A percentile compares a stretch with the other conserved stretches of the same genome.
phyloP scores from a whole-genome alignment of 306 rosid genomes.

The Senna tora region DNA sequence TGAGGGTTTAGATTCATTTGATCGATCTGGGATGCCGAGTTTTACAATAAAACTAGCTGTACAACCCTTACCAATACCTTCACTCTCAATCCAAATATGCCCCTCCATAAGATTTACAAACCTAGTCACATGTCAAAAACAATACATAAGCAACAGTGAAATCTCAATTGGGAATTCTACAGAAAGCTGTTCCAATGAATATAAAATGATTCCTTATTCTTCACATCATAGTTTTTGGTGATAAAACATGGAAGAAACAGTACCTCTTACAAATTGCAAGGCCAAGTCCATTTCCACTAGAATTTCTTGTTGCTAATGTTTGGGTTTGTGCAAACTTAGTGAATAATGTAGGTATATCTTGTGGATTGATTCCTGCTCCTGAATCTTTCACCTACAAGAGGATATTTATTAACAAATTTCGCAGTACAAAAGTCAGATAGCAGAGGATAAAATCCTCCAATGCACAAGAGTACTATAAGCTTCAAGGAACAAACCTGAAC shows the following conservation, averaged over 20 bases:
- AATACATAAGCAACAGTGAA: constrained; percentile 21
- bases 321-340: constrained; percentile 86
- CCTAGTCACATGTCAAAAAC: constrained; percentile 55
- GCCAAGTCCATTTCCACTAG: constrained; percentile 86
- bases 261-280: constrained; percentile 95
- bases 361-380: constrained; percentile 85
- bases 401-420: constrained; percentile 18
- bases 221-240: constrained; percentile 15
- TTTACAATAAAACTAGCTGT: constrained; percentile 76
- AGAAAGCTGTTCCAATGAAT: constrained; percentile 17
- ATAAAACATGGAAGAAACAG: constrained; percentile 28
- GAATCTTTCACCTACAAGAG: constrained; percentile 78
- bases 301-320: constrained; percentile 62
- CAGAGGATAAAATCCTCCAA: constrained; percentile 20
- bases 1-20: constrained; percentile 64
- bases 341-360: constrained; percentile 83
- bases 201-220: constrained; percentile 20
- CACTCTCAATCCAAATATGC: constrained; percentile 93
- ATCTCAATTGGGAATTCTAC: constrained; percentile 4
- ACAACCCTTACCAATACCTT: constrained; percentile 92
- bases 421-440: constrained; percentile 19
- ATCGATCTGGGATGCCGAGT: constrained; percentile 77
- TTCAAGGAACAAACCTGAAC: constrained; percentile 77
- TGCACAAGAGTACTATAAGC: constrained; percentile 29
- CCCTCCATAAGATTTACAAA: constrained; percentile 98